Conservation (phyloP, 495 filamentous ascomycete species). For the Penicillium steckii region DNA sequence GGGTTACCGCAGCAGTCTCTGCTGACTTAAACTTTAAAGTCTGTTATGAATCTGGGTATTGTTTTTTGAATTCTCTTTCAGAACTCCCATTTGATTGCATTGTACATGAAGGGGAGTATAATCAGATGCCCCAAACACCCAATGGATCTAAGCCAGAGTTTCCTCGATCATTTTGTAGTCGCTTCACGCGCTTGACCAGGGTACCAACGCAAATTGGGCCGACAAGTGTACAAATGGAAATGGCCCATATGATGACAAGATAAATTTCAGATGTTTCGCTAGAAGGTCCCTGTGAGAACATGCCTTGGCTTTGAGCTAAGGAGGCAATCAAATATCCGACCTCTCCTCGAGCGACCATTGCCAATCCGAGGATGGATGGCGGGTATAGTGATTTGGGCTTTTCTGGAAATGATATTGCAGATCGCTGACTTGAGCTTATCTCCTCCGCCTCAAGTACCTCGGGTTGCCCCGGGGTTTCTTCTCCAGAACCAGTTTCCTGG, state of each 20-base stretch:
- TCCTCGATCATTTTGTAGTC: slow-evolving; percentile 26
- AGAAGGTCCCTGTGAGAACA: slow-evolving; percentile 39
- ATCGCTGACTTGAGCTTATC: background rate
- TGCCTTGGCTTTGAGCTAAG: slow-evolving; percentile 57
- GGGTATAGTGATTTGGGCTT: slow-evolving; percentile 60
- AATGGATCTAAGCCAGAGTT: slow-evolving; percentile 30
- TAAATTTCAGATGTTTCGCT: slow-evolving; percentile 48
- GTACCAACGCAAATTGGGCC: slow-evolving; percentile 68
- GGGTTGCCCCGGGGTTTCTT: background rate
- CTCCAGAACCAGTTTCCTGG: background rate
- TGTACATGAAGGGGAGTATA: no score
- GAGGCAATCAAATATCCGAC: slow-evolving; percentile 78
- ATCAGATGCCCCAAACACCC: slow-evolving; percentile 37
- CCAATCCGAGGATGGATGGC: slow-evolving; percentile 53
- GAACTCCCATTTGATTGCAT: no score
- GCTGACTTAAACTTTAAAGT: no score
- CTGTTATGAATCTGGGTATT: no score
- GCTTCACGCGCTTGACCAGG: slow-evolving; percentile 50
- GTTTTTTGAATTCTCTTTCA: no score
- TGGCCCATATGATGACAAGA: slow-evolving; percentile 71
- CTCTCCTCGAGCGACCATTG: slow-evolving; percentile 78
- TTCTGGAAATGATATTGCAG: slow-evolving; percentile 2
- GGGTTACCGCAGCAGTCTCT: no score
- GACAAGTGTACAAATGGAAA: slow-evolving; percentile 70
- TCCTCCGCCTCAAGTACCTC: background rate